phyloP scores from a whole-genome alignment of 176 grass and related monocot genomes.

The Puccinellia tenuiflora region DNA sequence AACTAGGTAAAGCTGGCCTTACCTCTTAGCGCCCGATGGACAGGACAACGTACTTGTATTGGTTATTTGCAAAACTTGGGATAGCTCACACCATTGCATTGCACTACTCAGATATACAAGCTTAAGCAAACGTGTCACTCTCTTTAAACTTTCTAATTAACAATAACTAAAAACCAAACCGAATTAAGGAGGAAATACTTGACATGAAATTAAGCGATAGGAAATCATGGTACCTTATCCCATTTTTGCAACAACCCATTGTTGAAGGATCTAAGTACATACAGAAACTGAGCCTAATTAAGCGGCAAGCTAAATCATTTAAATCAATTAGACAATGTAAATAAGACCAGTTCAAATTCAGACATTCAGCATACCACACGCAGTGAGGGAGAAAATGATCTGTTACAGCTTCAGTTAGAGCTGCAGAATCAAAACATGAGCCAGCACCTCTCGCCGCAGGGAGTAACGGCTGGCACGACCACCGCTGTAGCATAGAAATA shows the following conservation, averaged over 20 bases:
- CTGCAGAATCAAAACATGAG: constrained; percentile 51
- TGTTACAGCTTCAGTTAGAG: constrained; percentile 52
- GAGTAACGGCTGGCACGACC: constrained; percentile 38
- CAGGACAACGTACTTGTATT: constrained; percentile 38
- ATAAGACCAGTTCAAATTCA: constrained; percentile 49
- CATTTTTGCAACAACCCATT: constrained; percentile 56
- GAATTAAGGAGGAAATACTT: constrained; percentile 21
- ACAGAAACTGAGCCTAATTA: constrained; percentile 57
- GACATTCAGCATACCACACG: constrained; percentile 60
- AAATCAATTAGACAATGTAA: constrained; percentile 49
- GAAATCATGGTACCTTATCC: constrained; percentile 52
- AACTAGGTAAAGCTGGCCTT: constrained; percentile 33
- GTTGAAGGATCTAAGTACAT: constrained; percentile 57
- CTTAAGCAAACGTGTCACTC: constrained; percentile 47
- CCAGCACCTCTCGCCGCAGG: constrained; percentile 37
- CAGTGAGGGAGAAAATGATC: constrained; percentile 48
- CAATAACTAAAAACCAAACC: constrained; percentile 1
- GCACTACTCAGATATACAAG: constrained; percentile 49
- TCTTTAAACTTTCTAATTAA: constrained; percentile 34
- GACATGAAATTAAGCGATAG: constrained; percentile 31
- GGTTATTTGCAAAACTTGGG: constrained; percentile 49
- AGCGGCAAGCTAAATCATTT: constrained; percentile 37
- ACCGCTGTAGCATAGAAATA: constrained; percentile 68
- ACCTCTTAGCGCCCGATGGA: constrained; percentile 30
- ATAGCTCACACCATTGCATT: constrained; percentile 56